Evolutionary conservation across 768 basidiomycete species (phyloP), one percentile per base, ranked within the genome.

Genomic region (Pleurotus salmoneostramineus): DNA sequence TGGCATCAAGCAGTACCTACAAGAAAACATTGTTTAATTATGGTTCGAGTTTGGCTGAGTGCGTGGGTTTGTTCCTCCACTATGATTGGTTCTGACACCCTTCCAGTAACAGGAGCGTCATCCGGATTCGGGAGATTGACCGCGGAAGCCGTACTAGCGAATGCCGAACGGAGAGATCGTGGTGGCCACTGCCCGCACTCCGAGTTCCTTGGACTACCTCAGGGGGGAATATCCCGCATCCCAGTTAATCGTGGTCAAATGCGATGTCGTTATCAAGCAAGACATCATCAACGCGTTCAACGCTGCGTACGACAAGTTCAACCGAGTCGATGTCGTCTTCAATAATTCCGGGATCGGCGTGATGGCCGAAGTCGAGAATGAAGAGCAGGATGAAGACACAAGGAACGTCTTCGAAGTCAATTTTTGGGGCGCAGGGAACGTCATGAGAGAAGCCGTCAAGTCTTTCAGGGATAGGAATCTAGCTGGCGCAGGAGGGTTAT

Each of bases 101-200:
- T 40, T 3, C 10, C 3, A 51, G 50, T 51, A 6, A 51, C 43
- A 31, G 64, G 65, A 5, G 45, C 65, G 2, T 64, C 64, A 4
- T 46, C 65, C n/a, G 77, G 76, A 35, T 69, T 80, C 37, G 78
- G 77, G 31, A 70, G 66, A 7, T 52, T 63, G 6, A 65, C 74
- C 12, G 66, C 66, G 12, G 70, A 76, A 58, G 43, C 63, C 17
- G 74, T 64, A 31, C 64, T 80, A 31, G 63, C 60, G 27, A n/a
- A n/a, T n/a, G n/a, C n/a, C n/a, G n/a, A 65, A 65, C 7, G 77
- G 76, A 33, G 75, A 77, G 56, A 71, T 52, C 10, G 76, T 71
- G 47, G 67, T 74, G 54, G 78, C 77, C 8, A 74, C 76, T 14
- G 61, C 73, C 40, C 70, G 75, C 45, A 65, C 62, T 56, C 77